Evolutionary conservation across 352 stramenopile species (phyloP).

Genomic region (Globisporangium canariense): DNA sequence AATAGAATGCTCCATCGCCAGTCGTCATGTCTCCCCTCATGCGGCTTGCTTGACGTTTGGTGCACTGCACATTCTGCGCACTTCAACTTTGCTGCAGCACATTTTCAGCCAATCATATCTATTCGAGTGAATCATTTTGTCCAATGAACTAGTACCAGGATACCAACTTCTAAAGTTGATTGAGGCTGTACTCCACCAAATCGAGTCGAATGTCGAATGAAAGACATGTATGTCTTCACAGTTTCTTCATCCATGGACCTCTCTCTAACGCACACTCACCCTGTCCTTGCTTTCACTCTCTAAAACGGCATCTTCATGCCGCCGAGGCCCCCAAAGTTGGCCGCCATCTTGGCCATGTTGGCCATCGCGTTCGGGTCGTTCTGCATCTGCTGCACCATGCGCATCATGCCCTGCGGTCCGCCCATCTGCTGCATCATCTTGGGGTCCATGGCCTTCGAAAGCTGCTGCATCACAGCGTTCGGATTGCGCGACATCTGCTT

Average conservation of each 20-base stretch:
- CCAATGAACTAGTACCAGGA: too few relatives aligned
- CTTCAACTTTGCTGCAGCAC: neutral
- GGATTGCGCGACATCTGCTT: conserved; percentile 97
- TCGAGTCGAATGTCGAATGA: neutral
- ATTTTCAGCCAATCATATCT: neutral
- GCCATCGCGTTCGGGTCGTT: conserved; percentile 64
- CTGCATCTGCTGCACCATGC: conserved; percentile 95
- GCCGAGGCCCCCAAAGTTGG: conserved; percentile 33
- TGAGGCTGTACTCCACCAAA: too few relatives aligned
- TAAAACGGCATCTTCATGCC: conserved; percentile 85
- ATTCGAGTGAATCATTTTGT: too few relatives aligned
- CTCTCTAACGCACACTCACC: neutral
- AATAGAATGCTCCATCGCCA: neutral
- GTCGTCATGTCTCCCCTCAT: neutral
- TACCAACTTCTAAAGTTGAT: too few relatives aligned
- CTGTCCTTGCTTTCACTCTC: neutral
- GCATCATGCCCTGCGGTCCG: conserved; percentile 83
- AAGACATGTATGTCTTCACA: neutral
- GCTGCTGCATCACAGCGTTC: conserved; percentile 94
- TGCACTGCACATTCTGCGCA: neutral
- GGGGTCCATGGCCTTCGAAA: conserved; percentile 93
- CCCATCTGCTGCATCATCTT: conserved; percentile 91
- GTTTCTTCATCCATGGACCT: conserved; percentile 1
- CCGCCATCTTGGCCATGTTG: conserved; percentile 79
- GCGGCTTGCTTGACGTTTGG: neutral